Conservation (phyloP, 2,329 filamentous ascomycete genomes). For the Esteya vermicola region DNA sequence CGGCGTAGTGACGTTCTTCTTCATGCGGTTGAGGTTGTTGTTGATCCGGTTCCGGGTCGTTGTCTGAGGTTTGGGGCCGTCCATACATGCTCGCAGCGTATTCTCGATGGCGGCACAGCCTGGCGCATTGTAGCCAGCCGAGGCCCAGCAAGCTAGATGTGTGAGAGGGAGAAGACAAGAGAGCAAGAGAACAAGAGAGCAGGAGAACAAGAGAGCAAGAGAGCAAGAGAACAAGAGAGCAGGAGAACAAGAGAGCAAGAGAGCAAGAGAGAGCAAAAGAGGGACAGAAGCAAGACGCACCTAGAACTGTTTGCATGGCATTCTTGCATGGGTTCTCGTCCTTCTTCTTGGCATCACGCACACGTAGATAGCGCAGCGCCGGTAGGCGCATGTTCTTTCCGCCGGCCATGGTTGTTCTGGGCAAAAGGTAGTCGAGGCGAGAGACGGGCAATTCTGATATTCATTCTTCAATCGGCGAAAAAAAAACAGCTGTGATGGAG, state of each 20-base stretch:
- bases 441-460: not conserved
- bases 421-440: not conserved
- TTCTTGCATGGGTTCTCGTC: constrained; percentile 37
- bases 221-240: not conserved
- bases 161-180: not conserved
- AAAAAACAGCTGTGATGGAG: not conserved
- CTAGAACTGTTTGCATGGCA: constrained; percentile 43
- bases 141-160: constrained; percentile 65
- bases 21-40: constrained; percentile 74
- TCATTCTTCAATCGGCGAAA: no score
- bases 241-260: not conserved
- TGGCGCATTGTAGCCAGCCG: constrained; percentile 51
- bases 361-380: constrained; percentile 39
- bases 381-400: constrained; percentile 42
- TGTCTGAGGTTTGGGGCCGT: constrained; percentile 45
- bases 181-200: no score
- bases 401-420: constrained; percentile 23
- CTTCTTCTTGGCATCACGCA: constrained; percentile 35
- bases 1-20: constrained; percentile 47
- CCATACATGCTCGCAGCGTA: constrained; percentile 60
- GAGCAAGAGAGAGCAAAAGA: not conserved
- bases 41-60: constrained; percentile 67
- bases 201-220: not conserved
- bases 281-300: constrained; percentile 19
- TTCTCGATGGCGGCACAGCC: constrained; percentile 46